Base-by-base conservation (phyloP, 345 rosid species). In the Populus davidiana region DNA sequence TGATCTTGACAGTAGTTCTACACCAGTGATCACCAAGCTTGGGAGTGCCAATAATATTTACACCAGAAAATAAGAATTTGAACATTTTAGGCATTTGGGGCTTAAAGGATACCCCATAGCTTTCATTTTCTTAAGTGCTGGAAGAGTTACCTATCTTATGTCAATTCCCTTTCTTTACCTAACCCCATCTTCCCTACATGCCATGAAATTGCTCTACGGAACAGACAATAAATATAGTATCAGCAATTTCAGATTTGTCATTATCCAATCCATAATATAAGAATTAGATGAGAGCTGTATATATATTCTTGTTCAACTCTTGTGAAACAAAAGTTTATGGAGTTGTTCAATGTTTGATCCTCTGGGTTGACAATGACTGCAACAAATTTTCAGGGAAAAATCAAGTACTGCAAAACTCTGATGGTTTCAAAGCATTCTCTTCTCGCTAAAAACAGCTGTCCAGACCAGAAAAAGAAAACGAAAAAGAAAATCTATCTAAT, bases 121-220 rank as follows among this genome's bases (percentile, higher is more conserved):
- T 72, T 79, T 82, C 86, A n/a, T 66, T 81, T 65, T 83, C 79
- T 47, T n/a, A n/a, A n/a, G n/a, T n/a, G n/a, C n/a, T n/a, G n/a
- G n/a, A n/a, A n/a, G n/a, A n/a, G n/a, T 31, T 27, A 27, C 27
- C 77, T 78, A 76, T 44, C 47, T 20, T 18, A 23, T 11, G 4
- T 54, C 69, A 56, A 56, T 67, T 69, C 81, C 59, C 62, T 76
- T 79, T 75, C 82, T 33, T 66, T 63, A 86, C 86, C 86, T 79
- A 86, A 83, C 74, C 77, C 71, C 67, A 39, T 72, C 25, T 36
- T 67, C 68, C 59, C 36, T 73, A 67, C 82, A 80, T 82, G 84
- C 70, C 78, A 38, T 36, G 47, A 33, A 33, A 64, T 23, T 33
- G 35, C 49, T 62, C 10, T 35, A 41, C 59, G 36, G 73, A 21